These are phyloP conservation scores for Tagetes patula DNA, from an alignment of 129 eudicot genomes.

Conservation along the genomic window DNA sequence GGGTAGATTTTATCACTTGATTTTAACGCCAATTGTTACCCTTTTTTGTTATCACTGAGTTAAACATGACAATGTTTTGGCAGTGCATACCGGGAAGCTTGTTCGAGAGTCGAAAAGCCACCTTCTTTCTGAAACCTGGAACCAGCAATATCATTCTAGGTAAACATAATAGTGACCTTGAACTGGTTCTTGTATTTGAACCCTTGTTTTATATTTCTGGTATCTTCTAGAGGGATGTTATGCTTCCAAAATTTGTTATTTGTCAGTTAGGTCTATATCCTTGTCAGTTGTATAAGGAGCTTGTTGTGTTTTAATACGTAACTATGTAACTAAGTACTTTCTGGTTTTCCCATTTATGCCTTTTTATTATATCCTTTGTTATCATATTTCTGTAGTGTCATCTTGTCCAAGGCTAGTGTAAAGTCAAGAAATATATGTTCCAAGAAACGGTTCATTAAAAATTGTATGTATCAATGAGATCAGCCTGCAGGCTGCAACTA, in stretches of 20 bases:
- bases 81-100: constrained; percentile 25
- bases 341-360: neutral
- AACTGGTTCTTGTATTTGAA: constrained; percentile 18
- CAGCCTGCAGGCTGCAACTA: neutral
- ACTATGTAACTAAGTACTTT: neutral
- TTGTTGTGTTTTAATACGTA: neutral
- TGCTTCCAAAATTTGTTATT: constrained; percentile 9
- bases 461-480: neutral
- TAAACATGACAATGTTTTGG: constrained; percentile 13
- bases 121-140: neutral
- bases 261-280: neutral
- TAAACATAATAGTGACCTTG: neutral
- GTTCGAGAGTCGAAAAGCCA: constrained; percentile 12
- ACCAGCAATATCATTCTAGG: neutral
- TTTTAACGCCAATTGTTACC: too few species aligned
- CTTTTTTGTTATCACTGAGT: neutral
- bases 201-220: constrained; percentile 11
- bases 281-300: constrained; percentile 18
- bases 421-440: neutral
- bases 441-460: neutral
- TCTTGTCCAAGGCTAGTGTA: neutral
- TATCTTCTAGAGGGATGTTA: constrained; percentile 8
- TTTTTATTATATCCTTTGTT: neutral
- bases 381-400: neutral
- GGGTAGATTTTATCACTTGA: too few species aligned